Base-by-base conservation (phyloP, 768 basidiomycete species). In the Kwoniella dendrophila region DNA sequence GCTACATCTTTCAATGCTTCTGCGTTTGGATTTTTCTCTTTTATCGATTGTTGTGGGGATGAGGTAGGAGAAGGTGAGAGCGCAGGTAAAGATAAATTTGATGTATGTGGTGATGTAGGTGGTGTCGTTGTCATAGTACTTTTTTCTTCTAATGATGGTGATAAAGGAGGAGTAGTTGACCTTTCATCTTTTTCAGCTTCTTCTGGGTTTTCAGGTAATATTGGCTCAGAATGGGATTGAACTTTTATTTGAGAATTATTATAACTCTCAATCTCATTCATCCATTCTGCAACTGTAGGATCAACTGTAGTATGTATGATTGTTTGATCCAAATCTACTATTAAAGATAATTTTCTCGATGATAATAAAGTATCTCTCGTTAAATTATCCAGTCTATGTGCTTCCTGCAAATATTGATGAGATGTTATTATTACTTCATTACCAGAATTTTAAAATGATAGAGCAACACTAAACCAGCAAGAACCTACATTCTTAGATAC, bases 241-340 rank as follows among this genome's bases (percentile, higher is more conserved):
- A 6, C 5, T 43, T 43, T 20, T 44, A 29, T 20, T 24, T 33
- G 60, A n/a, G n/a, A n/a, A n/a, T n/a, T n/a, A 30, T 49, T 52
- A 18, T 36, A 33, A 20, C 34, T 49, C 50, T 69, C 72, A 41
- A 68, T 68, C 62, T 72, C 91, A 2, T 84, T 77, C 72, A 96
- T 90, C 96, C 96, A 98, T 77, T 97, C 95, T 32, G 92, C 94
- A 1, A 98, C 92, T 0, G 96, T 98, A 4, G 96, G 95, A 80
- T 99, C 96, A 26, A 97, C 94, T 0, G 95, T 97, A 7, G 96
- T 95, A 74, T 99, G 96, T 3, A 99, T 91, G 76, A 98, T 93
- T 12, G 96, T 99, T 78, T 99, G 96, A 81, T 99, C 96, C 33
- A 99, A 85, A 82, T 99, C 96, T 70, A 99, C 95, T 68, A 99